A percentile compares a stretch with the other conserved stretches of the same genome.
phyloP scores from a whole-genome alignment of 2,329 filamentous ascomycete species.

The Ceratocystis huliohia region DNA sequence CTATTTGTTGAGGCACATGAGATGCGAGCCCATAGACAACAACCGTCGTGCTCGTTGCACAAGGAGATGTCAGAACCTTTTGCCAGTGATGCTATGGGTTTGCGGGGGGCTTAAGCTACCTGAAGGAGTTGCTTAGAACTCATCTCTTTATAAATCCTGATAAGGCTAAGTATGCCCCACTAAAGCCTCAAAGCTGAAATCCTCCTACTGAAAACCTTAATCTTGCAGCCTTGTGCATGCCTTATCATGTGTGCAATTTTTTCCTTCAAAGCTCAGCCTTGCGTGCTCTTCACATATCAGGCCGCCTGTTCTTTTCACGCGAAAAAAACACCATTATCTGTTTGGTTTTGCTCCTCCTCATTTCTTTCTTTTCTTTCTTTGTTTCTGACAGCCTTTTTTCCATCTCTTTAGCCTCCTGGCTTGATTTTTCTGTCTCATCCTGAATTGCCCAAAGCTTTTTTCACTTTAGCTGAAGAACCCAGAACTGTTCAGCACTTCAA shows the following conservation, averaged over 20 bases:
- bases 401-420: not conserved
- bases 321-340: too few relatives aligned
- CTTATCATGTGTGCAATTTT: not conserved
- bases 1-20: not conserved
- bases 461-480: not conserved
- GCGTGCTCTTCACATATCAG: not conserved
- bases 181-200: slow-evolving; percentile 1
- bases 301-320: not conserved
- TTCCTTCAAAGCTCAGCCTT: not conserved
- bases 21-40: not conserved
- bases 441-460: slow-evolving; percentile 4
- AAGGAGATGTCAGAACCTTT: slow-evolving; percentile 1
- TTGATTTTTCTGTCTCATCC: not conserved
- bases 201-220: not conserved
- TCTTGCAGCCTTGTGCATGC: not conserved
- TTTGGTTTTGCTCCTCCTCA: not conserved
- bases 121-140: too few relatives aligned
- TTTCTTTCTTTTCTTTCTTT: not conserved
- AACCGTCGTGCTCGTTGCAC: not conserved
- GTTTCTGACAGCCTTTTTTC: too few relatives aligned
- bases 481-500: not conserved
- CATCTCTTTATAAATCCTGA: not conserved
- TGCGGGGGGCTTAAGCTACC: too few relatives aligned
- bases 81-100: not conserved
- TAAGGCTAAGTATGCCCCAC: not conserved